Percentiles rank a stretch among this genome's conserved stretches.
phyloP scores from a whole-genome alignment of 768 basidiomycete genomes.

The Filobasidium wieringae region DNA sequence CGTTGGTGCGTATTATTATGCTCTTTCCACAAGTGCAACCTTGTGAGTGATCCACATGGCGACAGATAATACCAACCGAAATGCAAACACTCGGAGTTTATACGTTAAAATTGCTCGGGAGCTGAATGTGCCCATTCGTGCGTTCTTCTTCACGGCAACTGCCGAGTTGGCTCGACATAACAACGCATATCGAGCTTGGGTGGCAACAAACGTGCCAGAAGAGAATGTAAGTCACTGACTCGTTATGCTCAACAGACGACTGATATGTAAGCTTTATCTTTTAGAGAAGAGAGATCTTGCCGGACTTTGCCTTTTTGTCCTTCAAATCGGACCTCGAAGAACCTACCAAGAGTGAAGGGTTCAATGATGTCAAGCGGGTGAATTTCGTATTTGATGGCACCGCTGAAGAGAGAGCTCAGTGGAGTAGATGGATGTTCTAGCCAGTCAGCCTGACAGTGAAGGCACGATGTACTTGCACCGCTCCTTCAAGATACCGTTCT shows the following conservation, averaged over 20 bases:
- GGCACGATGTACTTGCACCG: no score
- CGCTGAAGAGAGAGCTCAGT: slow-evolving; percentile 56
- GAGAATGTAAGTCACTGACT: slow-evolving; percentile 13
- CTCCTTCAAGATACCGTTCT: no score
- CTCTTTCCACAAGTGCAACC: not conserved
- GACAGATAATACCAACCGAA: slow-evolving; percentile 85
- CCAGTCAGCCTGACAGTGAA: no score
- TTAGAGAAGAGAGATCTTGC: slow-evolving; percentile 23
- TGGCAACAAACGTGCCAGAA: slow-evolving; percentile 21
- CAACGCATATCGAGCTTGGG: slow-evolving; percentile 69
- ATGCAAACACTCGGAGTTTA: slow-evolving; percentile 52
- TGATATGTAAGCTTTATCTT: not conserved
- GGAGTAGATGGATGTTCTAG: slow-evolving; percentile 69
- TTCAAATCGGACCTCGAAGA: slow-evolving; percentile 44
- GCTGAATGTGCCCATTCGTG: slow-evolving; percentile 49
- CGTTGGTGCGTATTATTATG: not conserved
- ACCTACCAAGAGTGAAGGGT: slow-evolving; percentile 59
- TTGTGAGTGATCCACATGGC: not conserved
- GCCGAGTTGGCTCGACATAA: slow-evolving; percentile 86
- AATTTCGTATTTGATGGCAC: slow-evolving; percentile 70
- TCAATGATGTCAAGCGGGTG: slow-evolving; percentile 60
- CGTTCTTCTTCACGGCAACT: slow-evolving; percentile 63
- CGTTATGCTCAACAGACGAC: not conserved
- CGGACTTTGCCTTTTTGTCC: slow-evolving; percentile 27
- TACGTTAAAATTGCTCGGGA: slow-evolving; percentile 61